Percentiles rank a stretch among this genome's conserved stretches.
Evolutionary conservation across 441 rosid species (phyloP).

Genomic region (Daphne laureola): DNA sequence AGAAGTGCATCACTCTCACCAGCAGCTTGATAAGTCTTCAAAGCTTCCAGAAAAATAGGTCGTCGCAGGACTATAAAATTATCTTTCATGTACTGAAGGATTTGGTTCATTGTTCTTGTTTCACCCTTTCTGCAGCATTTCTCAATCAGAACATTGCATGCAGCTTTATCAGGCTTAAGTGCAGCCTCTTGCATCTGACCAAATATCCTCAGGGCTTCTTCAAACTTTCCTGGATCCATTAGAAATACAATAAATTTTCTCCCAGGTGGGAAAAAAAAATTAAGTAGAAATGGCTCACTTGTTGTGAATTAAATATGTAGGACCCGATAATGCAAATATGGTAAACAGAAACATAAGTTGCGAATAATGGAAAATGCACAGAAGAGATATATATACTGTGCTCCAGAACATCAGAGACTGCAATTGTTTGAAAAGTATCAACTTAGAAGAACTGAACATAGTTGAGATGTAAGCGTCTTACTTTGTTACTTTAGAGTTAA

Average conservation of each 20-base stretch:
- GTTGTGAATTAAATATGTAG: conserved; percentile 1
- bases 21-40: conserved; percentile 32
- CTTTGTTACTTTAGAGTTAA: too few species aligned
- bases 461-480: too few species aligned
- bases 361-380: neutral
- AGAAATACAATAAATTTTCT: conserved; percentile 6
- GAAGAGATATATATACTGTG: neutral
- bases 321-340: neutral
- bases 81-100: conserved; percentile 64
- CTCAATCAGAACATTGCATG: conserved; percentile 71
- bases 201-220: conserved; percentile 67
- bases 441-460: neutral
- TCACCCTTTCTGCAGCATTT: conserved; percentile 54
- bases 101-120: conserved; percentile 29
- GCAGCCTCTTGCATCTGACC: conserved; percentile 73
- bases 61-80: conserved; percentile 49
- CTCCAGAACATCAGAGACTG: neutral
- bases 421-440: neutral
- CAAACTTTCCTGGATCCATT: conserved; percentile 48
- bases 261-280: conserved; percentile 9
- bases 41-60: conserved; percentile 56
- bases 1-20: conserved; percentile 49
- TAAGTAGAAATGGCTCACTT: conserved; percentile 9
- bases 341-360: neutral
- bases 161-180: conserved; percentile 81